Base-by-base conservation (phyloP, 2,329 filamentous ascomycete genomes). In the Neofusicoccum kwambonambiense region DNA sequence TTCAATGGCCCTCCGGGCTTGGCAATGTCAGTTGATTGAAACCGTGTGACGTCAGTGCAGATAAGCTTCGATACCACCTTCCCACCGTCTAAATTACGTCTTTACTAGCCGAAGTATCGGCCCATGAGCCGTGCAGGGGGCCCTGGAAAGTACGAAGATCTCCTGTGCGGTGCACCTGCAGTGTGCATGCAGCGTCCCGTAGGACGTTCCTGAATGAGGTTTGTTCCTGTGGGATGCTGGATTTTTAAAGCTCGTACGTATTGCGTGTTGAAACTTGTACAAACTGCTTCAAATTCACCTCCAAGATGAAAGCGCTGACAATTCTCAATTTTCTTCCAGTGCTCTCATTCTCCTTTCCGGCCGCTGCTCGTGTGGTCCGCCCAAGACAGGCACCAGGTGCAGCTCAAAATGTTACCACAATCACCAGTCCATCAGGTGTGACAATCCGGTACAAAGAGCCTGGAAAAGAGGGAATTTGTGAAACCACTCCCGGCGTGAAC, bases 361-460 rank as follows among this genome's bases (percentile, higher is more conserved):
- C 17, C 9, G 44, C 34, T 1, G 41, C 44, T 2, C 34, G 15
- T 17, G 6, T 27, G 1, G 15, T 50, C 7, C 8, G 6, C 56
- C 58, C 45, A 17, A 39, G 58, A 2, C 58, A 62, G 15, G 58
- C 35, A 5, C 58, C 74, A 11, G 72, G 77, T 49, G 73, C 77
- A 12, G 27, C 56, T 9, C 75, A 70, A 2, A 78, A 71, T 41
- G 76, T 81, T 39, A 81, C 73, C 65, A 79, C 77, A 5, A 76
- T 82, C 62, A 74, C 65, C 31, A 74, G 76, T 1, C 79, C 79
- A 7, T 72, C 72, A 5, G 78, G 78, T 31, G 75, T 76, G 9
- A 76, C 73, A 22, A 78, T 83, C 47, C 75, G 79, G 0, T 83
- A 81, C 56, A 65, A 81, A 69, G 75, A 82, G 70, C 82, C 82